Conservation (phyloP, 345 rosid species). For the Lepidium sativum region DNA sequence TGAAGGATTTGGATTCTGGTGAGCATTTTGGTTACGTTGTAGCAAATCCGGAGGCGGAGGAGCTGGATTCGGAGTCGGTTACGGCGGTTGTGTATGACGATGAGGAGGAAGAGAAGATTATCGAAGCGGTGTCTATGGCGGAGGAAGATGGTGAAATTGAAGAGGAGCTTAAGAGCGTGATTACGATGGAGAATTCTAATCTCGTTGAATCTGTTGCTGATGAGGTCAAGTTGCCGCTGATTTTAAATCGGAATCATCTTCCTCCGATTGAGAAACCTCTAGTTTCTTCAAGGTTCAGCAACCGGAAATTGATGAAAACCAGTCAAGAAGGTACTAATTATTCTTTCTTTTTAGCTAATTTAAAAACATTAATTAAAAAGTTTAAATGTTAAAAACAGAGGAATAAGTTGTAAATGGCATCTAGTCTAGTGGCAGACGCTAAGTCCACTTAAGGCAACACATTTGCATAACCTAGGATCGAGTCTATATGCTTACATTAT, state of each 20-base stretch:
- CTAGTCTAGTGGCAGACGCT: too few species aligned
- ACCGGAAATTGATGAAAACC: slow-evolving; percentile 22
- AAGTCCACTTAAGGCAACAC: too few species aligned
- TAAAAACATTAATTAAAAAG: background rate
- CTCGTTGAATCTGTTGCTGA: background rate
- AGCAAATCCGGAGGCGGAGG: background rate
- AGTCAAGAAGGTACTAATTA: slow-evolving; percentile 19
- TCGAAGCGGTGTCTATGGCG: background rate
- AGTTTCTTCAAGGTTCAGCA: slow-evolving; percentile 13
- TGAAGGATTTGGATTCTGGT: slow-evolving; percentile 11
- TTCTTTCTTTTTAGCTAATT: background rate
- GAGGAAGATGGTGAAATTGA: background rate
- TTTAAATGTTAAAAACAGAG: background rate
- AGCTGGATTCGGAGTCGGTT: background rate
- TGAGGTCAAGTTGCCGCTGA: background rate
- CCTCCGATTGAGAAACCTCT: slow-evolving; percentile 19
- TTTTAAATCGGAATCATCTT: background rate
- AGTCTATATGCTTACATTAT: too few species aligned
- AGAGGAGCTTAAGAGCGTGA: slow-evolving; percentile 17
- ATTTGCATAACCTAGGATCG: too few species aligned
- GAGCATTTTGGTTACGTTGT: background rate
- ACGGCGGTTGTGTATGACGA: slow-evolving; percentile 3
- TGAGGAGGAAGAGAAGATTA: background rate
- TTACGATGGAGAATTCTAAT: slow-evolving; percentile 3
- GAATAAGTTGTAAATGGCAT: too few species aligned